Percentiles rank a stretch among this genome's conserved stretches.
Conservation (phyloP, 495 filamentous ascomycete genomes). For the Tuber calosporum region DNA sequence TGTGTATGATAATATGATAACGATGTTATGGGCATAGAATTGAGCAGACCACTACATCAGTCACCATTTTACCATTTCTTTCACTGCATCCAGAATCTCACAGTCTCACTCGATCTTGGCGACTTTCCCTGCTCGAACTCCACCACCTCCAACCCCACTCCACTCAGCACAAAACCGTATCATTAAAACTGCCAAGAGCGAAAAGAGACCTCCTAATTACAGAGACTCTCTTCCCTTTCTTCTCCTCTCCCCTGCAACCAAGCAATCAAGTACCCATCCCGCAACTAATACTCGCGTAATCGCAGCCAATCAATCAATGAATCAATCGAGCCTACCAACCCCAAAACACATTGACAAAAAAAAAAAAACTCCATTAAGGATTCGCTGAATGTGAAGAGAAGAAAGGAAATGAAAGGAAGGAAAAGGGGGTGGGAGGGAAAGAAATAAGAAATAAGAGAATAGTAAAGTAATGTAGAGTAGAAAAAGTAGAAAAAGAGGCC, state of each 20-base stretch:
- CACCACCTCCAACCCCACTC: neutral
- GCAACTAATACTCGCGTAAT: neutral
- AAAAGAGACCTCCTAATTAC: neutral
- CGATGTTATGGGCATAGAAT: neutral
- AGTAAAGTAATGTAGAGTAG: neutral
- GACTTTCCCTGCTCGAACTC: neutral
- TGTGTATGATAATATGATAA: neutral
- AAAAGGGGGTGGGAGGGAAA: too few relatives aligned
- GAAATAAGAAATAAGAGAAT: neutral
- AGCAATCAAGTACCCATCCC: neutral
- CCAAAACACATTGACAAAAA: neutral
- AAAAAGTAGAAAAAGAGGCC: constrained; percentile 1
- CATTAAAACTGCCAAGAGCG: neutral
- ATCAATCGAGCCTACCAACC: neutral
- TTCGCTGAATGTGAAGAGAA: neutral
- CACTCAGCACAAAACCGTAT: neutral
- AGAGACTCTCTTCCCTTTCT: neutral
- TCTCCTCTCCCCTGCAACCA: neutral
- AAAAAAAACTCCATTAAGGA: constrained; percentile 2
- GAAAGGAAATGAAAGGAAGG: neutral
- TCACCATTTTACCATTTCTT: neutral
- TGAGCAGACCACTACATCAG: neutral
- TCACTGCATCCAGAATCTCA: neutral
- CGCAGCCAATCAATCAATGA: neutral
- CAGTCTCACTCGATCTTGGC: neutral